Base-by-base conservation (phyloP, 2,329 filamentous ascomycete species). In the Fusarium sp. region DNA sequence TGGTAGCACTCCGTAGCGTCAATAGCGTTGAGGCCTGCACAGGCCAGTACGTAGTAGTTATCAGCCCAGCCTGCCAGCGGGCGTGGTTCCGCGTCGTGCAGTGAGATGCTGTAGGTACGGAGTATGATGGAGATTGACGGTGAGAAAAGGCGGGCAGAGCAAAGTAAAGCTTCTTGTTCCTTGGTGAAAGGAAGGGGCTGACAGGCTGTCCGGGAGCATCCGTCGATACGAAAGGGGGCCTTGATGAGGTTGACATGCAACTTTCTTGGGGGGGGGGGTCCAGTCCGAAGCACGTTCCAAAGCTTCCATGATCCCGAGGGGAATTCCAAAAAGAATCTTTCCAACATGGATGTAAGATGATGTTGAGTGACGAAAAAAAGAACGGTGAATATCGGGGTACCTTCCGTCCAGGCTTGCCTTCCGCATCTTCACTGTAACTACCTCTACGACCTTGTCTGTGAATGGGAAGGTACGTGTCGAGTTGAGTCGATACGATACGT, bases 381-480 rank as follows among this genome's bases (percentile, higher is more conserved):
- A 50, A 64, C 43, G 50, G 45, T 57, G 61, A 45, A 62, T 58
- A 41, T 62, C 35, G 58, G 62, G 56, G 43, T 41, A 64, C 52
- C 31, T 33, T 22, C 64, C 63, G 45, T 54, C 67, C 72, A 72
- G 50, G 14, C 31, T 27, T 69, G 64, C 11, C 48, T 54, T 52
- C 16, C 24, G 24, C 22, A 52, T 52, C 24, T 41, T 41, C 18
- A 41, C 18, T 20, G 39, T 41, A 22, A 18, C 35, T 18, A 31
- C 9, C 29, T 31, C 29, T 31, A 37, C 35, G 35, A 37, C 41
- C 20, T 52, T 52, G 24, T 10, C 48, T 31, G 48, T 20, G 50
- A 64, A 41, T 57, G 41, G 66, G 54, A 75, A 75, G 72, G 72
- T 74, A 74, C 72, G 72, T 68, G 61, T 69, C 22, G 58, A 69